A percentile compares a stretch with the other conserved stretches of the same genome.
Evolutionary conservation across 345 rosid genomes (phyloP).

Genomic region (Murraya paniculata): DNA sequence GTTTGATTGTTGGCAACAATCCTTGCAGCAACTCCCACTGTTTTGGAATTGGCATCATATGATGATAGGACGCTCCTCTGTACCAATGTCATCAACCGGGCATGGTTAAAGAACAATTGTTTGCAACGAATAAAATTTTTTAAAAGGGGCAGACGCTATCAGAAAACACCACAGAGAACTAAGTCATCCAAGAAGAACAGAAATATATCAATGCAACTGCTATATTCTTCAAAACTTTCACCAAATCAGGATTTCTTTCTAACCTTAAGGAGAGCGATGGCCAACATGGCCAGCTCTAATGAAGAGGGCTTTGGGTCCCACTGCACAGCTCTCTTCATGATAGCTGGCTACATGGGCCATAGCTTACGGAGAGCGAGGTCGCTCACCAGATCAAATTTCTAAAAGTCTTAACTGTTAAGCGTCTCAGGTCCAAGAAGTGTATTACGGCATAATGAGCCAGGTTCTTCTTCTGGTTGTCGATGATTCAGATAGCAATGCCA

Average conservation of each 20-base stretch:
- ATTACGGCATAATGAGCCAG: neutral
- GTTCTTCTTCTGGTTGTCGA: neutral
- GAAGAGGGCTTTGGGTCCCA: no score
- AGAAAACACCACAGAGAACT: neutral
- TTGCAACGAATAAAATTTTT: neutral
- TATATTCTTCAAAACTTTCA: neutral
- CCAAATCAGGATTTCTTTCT: conserved; percentile 1
- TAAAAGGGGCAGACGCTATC: neutral
- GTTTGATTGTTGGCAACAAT: conserved; percentile 35
- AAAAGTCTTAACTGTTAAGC: neutral
- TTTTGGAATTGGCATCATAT: conserved; percentile 33
- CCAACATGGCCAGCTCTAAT: no score
- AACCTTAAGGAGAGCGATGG: neutral
- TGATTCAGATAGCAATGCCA: neutral
- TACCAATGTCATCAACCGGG: conserved; percentile 35
- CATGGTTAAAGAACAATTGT: conserved; percentile 13
- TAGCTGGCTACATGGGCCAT: no score
- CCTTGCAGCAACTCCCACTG: conserved; percentile 33
- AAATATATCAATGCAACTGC: neutral
- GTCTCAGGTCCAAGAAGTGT: neutral
- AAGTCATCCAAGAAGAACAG: neutral
- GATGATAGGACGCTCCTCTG: conserved; percentile 55
- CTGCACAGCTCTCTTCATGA: no score
- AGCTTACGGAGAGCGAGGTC: no score
- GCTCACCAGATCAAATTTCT: neutral